phyloP scores from a whole-genome alignment of 306 rosid genomes.

The Vigna radiata region DNA sequence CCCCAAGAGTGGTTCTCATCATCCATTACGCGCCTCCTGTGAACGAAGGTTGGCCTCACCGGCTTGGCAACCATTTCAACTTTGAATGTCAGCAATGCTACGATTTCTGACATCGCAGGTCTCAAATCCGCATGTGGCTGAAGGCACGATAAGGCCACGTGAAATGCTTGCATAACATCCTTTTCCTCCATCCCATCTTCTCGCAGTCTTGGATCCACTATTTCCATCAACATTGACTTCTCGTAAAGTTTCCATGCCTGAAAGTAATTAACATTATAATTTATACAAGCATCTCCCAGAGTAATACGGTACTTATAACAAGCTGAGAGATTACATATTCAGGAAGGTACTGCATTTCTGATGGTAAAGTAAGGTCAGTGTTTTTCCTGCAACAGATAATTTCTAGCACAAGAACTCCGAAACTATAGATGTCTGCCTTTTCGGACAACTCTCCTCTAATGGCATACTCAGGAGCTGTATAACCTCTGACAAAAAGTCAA shows the following conservation, averaged over 20 bases:
- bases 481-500: constrained; percentile 62
- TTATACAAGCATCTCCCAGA: not conserved
- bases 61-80: constrained; percentile 62
- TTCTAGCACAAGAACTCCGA: constrained; percentile 94
- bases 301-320: not conserved
- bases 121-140: constrained; percentile 74
- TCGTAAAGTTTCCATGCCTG: constrained; percentile 86
- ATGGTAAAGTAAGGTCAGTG: constrained; percentile 75
- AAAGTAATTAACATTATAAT: not conserved
- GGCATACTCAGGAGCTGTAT: constrained; percentile 96
- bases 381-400: constrained; percentile 79
- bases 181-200: constrained; percentile 60
- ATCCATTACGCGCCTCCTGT: constrained; percentile 55
- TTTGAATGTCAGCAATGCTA: constrained; percentile 74
- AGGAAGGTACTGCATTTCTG: constrained; percentile 89
- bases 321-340: constrained; percentile 65
- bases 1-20: constrained; percentile 64
- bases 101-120: constrained; percentile 89
- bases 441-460: constrained; percentile 86
- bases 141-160: constrained; percentile 78
- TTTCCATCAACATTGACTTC: constrained; percentile 57
- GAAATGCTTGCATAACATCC: constrained; percentile 72
- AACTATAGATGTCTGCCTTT: constrained; percentile 90
- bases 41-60: constrained; percentile 62
- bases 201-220: constrained; percentile 68